Evolutionary conservation across 1,139 yeast genomes (phyloP), one percentile per base, ranked within the genome.

Genomic region (Kodamaea derodonti): DNA sequence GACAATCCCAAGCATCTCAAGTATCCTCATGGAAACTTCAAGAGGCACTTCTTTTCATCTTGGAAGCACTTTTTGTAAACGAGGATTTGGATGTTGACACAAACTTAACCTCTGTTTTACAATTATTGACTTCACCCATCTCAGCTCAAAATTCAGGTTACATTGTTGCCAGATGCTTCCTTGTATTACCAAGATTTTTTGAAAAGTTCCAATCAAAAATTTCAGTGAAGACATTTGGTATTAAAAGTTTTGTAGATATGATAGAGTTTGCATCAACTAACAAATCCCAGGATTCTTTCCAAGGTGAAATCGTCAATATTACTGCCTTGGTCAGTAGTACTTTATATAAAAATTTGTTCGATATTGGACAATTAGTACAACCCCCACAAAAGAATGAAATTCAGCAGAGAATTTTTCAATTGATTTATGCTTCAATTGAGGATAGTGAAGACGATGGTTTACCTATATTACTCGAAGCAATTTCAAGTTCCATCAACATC

Each of bases 371-470:
- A 3, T 34, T 40, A 4, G 40, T 59, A 16, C 48, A 44, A 8
- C 26, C 33, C 5, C 29, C 40, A 1, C 49, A 47, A 12, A 35
- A 42, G 14, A 36, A 35, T 15, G 47, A 46, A 1, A 39, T 54
- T 6, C 74, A 68, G 45, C 33, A 37, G 7, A 44, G 50, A 3
- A 50, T 68, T 10, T 58, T 68, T 44, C 47, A 52, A 17, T 43
- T 64, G 5, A 55, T 56, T 2, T 42, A 58, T 2, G 54, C 71
- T 2, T 56, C 88, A n/a, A 54, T 74, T 3, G 74, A 70, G 1
- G 83, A 78, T 1, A 76, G 95, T 2, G 85, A 80, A 33, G 96
- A 86, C 32, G 97, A 90, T 48, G 76, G 95, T 0, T 79, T 86
- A 20, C 77, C 92, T 0, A 69, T 84, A 31, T 59, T 88, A 32